Base-by-base conservation (phyloP, 2,329 filamentous ascomycete species). In the Talaromyces sp. region DNA sequence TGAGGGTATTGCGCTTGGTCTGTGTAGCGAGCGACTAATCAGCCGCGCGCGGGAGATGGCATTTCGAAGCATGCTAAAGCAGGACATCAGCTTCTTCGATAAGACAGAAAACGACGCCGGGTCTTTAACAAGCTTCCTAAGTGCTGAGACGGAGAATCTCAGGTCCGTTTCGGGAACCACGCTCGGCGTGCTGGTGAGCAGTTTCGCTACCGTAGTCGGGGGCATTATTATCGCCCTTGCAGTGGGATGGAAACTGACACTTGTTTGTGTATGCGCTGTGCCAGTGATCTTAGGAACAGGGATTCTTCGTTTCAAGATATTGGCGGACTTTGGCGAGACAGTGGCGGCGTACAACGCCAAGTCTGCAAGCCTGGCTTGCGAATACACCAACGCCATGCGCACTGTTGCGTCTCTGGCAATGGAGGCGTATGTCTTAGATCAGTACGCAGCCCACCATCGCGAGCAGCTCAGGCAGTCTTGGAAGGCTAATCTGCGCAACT, bases 61-160 rank as follows among this genome's bases (percentile, higher is more conserved):
- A 6, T 97, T 99, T 78, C 82, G 91, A 33, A 82, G 87, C 17
- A 91, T 97, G 78, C 84, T 97, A 53, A 89, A 91, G 62, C 93
- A 97, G 73, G 94, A 97, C 62, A 92, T 97, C 60, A 80, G 85
- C 22, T 97, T 92, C 73, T 99, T 97, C 65, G 94, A 97, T 72
- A 81, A 81, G 50, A 89, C 95, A 62, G 88, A 94, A 72, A 96
- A 97, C 71, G 91, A 89, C 5, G 87, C 91, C 8, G 94, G 94
- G 63, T 88, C 91, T 1, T 78, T 99, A 65, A 96, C 91, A 0
- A 89, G 89, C 0, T 94, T 96, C 75, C 78, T 97, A 13, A 92
- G 89, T 1, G 94, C 89, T 0, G 89, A 96, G 73, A 92, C 92
- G 0, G 96, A 91, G 0, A 88, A 95, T 67, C 81, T 97, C 22